A percentile compares a stretch with the other conserved stretches of the same genome.
Conservation (phyloP, 1,284 basidiomycete species). For the Ceratobasidium sp. region DNA sequence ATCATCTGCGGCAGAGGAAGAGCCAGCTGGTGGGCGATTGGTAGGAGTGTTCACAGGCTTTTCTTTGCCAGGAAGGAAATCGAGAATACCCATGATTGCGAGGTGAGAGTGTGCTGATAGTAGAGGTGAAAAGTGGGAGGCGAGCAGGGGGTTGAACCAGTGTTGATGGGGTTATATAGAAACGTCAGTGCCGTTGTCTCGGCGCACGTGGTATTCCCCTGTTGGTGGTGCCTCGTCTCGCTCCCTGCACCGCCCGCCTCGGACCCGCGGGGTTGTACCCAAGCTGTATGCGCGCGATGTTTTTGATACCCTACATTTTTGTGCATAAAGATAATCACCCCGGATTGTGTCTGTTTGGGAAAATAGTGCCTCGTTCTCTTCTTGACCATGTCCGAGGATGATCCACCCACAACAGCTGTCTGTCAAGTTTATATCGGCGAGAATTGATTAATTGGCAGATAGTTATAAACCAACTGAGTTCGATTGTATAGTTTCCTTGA, state of each 20-base stretch:
- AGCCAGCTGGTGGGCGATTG: conserved; percentile 26
- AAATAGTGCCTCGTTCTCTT: neutral
- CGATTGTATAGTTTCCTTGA: too few species aligned
- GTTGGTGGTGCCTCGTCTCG: neutral
- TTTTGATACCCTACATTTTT: neutral
- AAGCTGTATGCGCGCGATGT: conserved; percentile 5
- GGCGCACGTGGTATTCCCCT: conserved; percentile 19
- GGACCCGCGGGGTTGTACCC: conserved; percentile 26
- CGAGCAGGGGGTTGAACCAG: neutral
- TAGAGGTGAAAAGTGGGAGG: neutral
- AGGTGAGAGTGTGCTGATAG: neutral
- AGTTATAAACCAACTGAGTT: too few species aligned
- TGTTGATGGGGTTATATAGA: conserved; percentile 26
- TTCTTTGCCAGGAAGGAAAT: conserved; percentile 36
- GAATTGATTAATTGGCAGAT: too few species aligned
- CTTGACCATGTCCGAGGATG: neutral
- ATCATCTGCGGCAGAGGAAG: conserved; percentile 17
- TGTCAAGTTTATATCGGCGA: too few species aligned
- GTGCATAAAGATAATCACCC: neutral
- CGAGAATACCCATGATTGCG: conserved; percentile 32
- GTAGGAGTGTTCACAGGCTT: conserved; percentile 20
- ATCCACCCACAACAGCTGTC: too few species aligned
- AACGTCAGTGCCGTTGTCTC: neutral
- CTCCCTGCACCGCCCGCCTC: conserved; percentile 16
- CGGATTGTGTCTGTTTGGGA: neutral